These are phyloP conservation scores for Arxiozyma slooffiae DNA, from an alignment of 1,139 yeast species.

Conservation along the genomic window DNA sequence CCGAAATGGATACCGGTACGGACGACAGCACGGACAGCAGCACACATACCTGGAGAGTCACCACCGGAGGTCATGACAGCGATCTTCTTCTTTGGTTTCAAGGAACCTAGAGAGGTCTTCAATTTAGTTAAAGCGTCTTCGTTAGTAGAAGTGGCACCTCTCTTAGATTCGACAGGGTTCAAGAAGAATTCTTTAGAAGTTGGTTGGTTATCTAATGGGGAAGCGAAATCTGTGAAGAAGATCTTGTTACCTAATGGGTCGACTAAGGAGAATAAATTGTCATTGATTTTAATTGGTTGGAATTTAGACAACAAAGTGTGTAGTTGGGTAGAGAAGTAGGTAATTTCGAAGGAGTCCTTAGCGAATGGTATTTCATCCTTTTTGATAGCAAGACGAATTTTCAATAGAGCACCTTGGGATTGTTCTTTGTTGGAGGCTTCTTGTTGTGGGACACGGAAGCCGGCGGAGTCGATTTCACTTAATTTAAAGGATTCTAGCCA, in stretches of 20 bases:
- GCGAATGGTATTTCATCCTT: conserved; percentile 20
- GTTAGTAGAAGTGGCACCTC: conserved; percentile 11
- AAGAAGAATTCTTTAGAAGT: conserved; percentile 30
- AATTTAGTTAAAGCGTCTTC: conserved; percentile 13
- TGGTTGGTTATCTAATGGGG: conserved; percentile 29
- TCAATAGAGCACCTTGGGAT: conserved; percentile 51
- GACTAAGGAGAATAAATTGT: conserved; percentile 27
- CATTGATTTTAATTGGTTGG: conserved; percentile 16
- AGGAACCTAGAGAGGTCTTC: conserved; percentile 18
- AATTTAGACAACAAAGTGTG: conserved; percentile 34
- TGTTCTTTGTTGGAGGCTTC: conserved; percentile 37
- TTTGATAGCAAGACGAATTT: conserved; percentile 45
- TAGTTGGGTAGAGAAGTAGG: conserved; percentile 46
- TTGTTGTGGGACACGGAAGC: conserved; percentile 48
- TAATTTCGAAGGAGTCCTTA: conserved; percentile 27
- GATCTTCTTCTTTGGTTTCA: conserved; percentile 40
- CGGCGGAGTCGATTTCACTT: conserved; percentile 39
- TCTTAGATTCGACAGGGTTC: conserved; percentile 1
- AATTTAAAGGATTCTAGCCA: conserved; percentile 67
- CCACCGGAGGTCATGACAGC: conserved; percentile 87
- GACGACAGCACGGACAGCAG: conserved; percentile 70
- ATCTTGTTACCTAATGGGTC: conserved; percentile 55
- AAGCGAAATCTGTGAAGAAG: conserved; percentile 35
- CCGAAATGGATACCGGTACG: conserved; percentile 63
- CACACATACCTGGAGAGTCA: conserved; percentile 82